These are phyloP conservation scores for Aspergillus leporis DNA, from an alignment of 495 filamentous ascomycete genomes.

Conservation along the genomic window DNA sequence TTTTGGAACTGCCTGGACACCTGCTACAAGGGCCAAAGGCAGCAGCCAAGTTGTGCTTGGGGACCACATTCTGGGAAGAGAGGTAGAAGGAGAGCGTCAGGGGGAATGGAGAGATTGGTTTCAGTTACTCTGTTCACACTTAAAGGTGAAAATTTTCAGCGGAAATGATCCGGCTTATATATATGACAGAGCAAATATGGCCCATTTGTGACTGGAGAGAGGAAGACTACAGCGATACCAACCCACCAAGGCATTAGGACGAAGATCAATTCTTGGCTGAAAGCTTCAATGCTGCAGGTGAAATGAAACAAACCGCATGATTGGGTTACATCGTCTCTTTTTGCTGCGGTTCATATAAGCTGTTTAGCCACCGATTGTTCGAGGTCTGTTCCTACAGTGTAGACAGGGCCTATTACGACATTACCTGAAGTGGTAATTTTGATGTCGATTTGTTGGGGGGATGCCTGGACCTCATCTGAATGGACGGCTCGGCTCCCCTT, in stretches of 20 bases:
- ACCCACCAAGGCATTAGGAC: background rate
- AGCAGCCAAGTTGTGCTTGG: slow-evolving; percentile 5
- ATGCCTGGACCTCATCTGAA: background rate
- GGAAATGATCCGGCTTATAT: background rate
- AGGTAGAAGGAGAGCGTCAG: background rate
- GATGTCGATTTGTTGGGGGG: background rate
- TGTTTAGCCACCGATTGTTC: background rate
- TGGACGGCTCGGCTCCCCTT: background rate
- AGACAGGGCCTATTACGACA: background rate
- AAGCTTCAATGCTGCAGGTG: background rate
- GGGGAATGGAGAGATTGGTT: background rate
- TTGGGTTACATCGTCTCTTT: background rate
- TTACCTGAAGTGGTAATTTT: background rate
- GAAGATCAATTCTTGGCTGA: slow-evolving; percentile 3
- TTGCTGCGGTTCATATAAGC: background rate
- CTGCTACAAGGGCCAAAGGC: background rate
- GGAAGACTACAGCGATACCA: background rate
- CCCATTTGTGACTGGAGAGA: background rate
- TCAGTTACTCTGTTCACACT: background rate
- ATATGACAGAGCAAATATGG: background rate
- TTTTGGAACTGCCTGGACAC: slow-evolving; percentile 2
- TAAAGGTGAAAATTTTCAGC: background rate
- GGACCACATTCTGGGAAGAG: background rate
- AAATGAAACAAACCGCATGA: background rate
- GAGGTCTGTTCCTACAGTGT: background rate